Conservation (phyloP, 192 early-diverging fungal species). For the Coemansia guatemalensis region DNA sequence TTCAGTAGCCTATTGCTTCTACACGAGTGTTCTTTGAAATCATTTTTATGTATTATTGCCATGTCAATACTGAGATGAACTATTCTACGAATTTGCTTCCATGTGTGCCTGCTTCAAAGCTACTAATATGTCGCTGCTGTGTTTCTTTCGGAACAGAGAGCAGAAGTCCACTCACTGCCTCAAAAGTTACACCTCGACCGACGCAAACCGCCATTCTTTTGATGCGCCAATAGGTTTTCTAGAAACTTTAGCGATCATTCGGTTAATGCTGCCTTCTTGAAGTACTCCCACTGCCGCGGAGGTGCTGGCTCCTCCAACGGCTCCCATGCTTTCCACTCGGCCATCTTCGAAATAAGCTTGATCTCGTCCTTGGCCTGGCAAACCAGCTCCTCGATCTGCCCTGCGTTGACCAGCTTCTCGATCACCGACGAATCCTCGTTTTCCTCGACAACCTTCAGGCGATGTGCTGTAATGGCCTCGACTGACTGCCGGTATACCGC, state of each 20-base stretch:
- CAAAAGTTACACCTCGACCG: no score
- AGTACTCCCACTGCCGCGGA: conserved; percentile 81
- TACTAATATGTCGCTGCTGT: no score
- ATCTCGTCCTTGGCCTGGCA: conserved; percentile 86
- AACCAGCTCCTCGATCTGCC: conserved; percentile 93
- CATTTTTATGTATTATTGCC: no score
- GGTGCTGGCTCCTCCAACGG: conserved; percentile 74
- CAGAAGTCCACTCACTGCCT: no score
- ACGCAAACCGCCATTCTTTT: no score
- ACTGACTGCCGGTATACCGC: conserved; percentile 83
- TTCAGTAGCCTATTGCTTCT: no score
- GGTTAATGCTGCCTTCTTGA: conserved; percentile 37
- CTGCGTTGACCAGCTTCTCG: conserved; percentile 72
- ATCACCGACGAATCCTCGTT: conserved; percentile 73
- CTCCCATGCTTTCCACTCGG: conserved; percentile 91
- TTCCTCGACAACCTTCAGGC: conserved; percentile 73
- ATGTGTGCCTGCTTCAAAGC: no score
- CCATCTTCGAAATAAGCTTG: conserved; percentile 77
- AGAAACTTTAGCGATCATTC: conserved; percentile 15
- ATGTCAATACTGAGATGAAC: no score
- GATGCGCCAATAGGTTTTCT: not conserved
- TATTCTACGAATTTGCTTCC: no score
- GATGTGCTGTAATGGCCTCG: conserved; percentile 72
- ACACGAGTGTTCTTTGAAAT: no score
- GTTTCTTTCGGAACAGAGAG: no score